Evolutionary conservation across 1,284 basidiomycete genomes (phyloP), one percentile per base, ranked within the genome.

Genomic region (Pterulicium gracile): DNA sequence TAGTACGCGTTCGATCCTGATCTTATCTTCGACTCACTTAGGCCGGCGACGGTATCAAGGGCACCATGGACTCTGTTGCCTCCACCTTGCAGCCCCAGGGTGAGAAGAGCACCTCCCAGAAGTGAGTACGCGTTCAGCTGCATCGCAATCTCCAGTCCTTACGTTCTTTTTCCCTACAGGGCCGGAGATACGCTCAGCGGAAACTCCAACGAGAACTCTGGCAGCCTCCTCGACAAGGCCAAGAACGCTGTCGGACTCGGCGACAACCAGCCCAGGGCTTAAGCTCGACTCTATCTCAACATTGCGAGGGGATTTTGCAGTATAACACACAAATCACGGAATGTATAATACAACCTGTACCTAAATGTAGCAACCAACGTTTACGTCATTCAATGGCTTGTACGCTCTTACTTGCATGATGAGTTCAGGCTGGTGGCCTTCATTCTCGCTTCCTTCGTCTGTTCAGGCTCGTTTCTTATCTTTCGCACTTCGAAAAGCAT

Each of bases 381-480:
- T 39, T 39, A 39, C 36, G 36, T 39, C 36, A 39, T 39, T 32
- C 36, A 39, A 39, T 39, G 36, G 15, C 36, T 39, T 17, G n/a
- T n/a, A 39, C 7, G 19, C 15, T 17, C 36, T 39, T 10, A 7
- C 36, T 15, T 39, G n/a, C 5, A 39, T 17, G 15, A 39, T 39
- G 36, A 39, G 15, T 39, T 5, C 36, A 5, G 5, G 7, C 15
- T 39, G 36, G 36, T 39, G 36, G 36, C 36, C 36, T 7, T 39
- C 36, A 7, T 39, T 39, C 36, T 39, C 36, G 1, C 69, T 96
- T 14, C 88, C 94, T 4, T 77, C 87, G 3, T 76, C 78, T 52
- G 82, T 98, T 40, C 93, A 97, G 66, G 74, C 82, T 46, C 79
- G 89, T 44, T 92, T 98, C 64, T 73, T 97, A 22, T 90, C 90